These are phyloP conservation scores for Daldinia loculata DNA, from an alignment of 495 filamentous ascomycete genomes.

Conservation along the genomic window DNA sequence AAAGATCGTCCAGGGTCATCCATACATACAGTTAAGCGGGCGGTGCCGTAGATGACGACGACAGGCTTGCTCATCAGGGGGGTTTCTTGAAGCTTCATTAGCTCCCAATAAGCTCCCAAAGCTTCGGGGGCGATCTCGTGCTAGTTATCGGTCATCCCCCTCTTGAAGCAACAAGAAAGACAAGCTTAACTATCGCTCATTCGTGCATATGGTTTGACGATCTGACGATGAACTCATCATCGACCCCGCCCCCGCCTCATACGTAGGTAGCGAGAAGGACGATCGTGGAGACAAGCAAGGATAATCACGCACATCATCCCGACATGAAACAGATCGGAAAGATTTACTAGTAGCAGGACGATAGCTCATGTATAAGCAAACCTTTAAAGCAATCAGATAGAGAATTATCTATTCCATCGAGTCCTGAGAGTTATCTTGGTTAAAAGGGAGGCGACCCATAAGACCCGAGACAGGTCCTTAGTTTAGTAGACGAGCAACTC, in stretches of 20 bases:
- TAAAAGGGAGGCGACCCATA: slow-evolving; percentile 14
- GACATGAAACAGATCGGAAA: slow-evolving; percentile 39
- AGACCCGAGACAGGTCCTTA: slow-evolving; percentile 5
- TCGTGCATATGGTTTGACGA: slow-evolving; percentile 40
- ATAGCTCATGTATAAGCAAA: neutral
- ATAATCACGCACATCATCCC: slow-evolving; percentile 45
- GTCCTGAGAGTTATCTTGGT: slow-evolving; percentile 8
- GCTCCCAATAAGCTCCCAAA: neutral
- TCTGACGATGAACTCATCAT: slow-evolving; percentile 44
- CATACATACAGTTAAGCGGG: slow-evolving; percentile 32
- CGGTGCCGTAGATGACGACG: slow-evolving; percentile 37
- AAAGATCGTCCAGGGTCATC: slow-evolving; percentile 27
- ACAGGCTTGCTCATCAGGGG: slow-evolving; percentile 13
- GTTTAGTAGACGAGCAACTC: slow-evolving; percentile 31
- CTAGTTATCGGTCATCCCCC: slow-evolving; percentile 15
- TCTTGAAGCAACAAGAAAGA: slow-evolving; percentile 15
- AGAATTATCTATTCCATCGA: slow-evolving; percentile 3
- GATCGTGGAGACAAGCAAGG: slow-evolving; percentile 39
- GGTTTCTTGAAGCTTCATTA: slow-evolving; percentile 16
- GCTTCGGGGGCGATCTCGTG: slow-evolving; percentile 17
- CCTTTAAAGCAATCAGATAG: neutral
- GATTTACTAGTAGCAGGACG: slow-evolving; percentile 16
- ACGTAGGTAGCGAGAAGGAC: slow-evolving; percentile 30
- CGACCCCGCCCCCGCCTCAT: slow-evolving; percentile 41
- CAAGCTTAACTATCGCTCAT: slow-evolving; percentile 32